These are phyloP conservation scores for Glaciozyma martinii DNA, from an alignment of 768 basidiomycete species.

Conservation along the genomic window DNA sequence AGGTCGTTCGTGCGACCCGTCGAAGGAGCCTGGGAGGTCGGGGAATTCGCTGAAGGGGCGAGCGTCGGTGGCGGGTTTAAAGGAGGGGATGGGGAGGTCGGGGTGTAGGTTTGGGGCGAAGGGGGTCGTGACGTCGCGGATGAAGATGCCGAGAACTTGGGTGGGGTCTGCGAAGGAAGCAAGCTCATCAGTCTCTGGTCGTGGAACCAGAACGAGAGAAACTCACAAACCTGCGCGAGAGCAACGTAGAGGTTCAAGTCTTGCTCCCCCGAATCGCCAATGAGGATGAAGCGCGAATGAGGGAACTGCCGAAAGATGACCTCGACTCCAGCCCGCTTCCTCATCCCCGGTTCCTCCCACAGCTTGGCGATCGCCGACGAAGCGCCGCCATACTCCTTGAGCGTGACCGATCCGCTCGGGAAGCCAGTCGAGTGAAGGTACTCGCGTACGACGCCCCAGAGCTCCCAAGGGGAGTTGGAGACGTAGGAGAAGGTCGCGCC, in stretches of 20 bases:
- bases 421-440: conserved; percentile 64
- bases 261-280: conserved; percentile 91
- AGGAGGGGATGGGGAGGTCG: neutral
- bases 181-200: too few species aligned
- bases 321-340: conserved; percentile 72
- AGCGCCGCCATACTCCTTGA: conserved; percentile 66
- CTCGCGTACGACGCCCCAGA: conserved; percentile 65
- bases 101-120: neutral
- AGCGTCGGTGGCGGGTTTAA: neutral
- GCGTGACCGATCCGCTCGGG: conserved; percentile 49
- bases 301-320: conserved; percentile 37
- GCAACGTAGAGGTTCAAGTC: conserved; percentile 83
- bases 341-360: conserved; percentile 62
- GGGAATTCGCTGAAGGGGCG: conserved; percentile 6
- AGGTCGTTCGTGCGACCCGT: conserved; percentile 6
- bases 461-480: conserved; percentile 62
- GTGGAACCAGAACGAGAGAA: too few species aligned
- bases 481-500: conserved; percentile 84
- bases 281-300: conserved; percentile 50
- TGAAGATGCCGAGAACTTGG: conserved; percentile 69
- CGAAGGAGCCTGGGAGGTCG: conserved; percentile 10
- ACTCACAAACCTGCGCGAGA: conserved; percentile 52
- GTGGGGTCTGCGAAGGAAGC: conserved; percentile 36
- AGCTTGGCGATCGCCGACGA: conserved; percentile 74
- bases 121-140: conserved; percentile 59